Base-by-base conservation (phyloP, 371 early-diverging fungal species). In the Mortierella sp. region DNA sequence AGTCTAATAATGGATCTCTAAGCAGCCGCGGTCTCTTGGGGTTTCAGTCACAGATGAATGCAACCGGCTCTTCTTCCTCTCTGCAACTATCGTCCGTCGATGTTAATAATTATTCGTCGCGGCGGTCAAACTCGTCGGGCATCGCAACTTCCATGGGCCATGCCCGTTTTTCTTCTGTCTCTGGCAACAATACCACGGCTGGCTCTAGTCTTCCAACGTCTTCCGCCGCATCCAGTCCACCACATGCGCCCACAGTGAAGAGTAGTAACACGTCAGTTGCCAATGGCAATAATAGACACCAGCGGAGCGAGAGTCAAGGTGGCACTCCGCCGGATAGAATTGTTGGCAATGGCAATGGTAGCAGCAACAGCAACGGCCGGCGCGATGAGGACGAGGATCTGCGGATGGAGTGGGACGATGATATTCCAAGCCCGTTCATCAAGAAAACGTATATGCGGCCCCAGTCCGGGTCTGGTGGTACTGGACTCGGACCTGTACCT, bases 341-440 rank as follows among this genome's bases (percentile, higher is more conserved):
- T n/a, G n/a, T n/a, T n/a, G n/a, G 37, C 37, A 34, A 34, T 7
- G 37, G 7, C 37, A 34, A 4, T 34, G 26, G 2, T 55, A 27
- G n/a, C 39, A 14, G 43, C 60, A 32, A 50, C 70, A 30, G 21
- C 43, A 23, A 23, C 31, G 42, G 50, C 23, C 27, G 26, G 6
- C 55, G 48, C 8, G 32, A 27, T 4, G 44, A 50, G 6, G 62
- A 60, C 12, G 54, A 57, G 8, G 66, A 67, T 12, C 26, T 47
- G 27, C 31, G 58, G 19, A 73, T 73, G 73, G 73, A 73, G 1
- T 73, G 73, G 73, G 73, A 73, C 37, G 65, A 65, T 19, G 73
- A 73, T 39, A 48, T 73, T 15, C 73, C 73, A 14, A 63, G 73
- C 34, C 73, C 73, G 17, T 73, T 73, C 21, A 67, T 73, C 42